Conservation (phyloP, 331 rosid genomes). For the Malus hybrid region DNA sequence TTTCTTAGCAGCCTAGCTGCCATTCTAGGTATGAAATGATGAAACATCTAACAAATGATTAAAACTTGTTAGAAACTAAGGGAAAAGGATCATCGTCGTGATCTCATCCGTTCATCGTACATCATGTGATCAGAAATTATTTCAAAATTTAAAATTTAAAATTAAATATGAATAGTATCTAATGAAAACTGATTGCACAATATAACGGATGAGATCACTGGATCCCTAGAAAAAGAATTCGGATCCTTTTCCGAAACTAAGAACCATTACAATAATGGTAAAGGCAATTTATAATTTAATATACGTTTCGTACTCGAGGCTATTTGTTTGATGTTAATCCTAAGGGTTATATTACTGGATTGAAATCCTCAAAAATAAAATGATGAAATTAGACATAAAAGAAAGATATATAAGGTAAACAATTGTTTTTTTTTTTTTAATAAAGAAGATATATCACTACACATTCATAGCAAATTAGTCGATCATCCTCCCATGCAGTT, state of each 20-base stretch:
- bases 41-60: not conserved
- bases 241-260: not conserved
- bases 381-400: not conserved
- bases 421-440: no score
- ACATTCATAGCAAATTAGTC: not conserved
- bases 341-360: not conserved
- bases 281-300: not conserved
- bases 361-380: not conserved
- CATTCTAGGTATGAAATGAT: conserved; percentile 20
- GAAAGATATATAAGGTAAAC: not conserved
- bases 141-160: no score
- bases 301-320: not conserved
- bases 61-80: not conserved
- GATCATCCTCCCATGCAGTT: no score
- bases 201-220: no score
- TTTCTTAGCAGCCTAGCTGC: conserved; percentile 13
- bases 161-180: no score
- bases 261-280: not conserved
- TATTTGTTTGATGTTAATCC: not conserved
- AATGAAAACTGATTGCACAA: no score
- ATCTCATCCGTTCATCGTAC: no score
- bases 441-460: not conserved
- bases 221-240: no score
- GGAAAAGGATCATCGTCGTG: no score
- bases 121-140: no score